Conservation (phyloP, 129 eudicot species). For the Flaveria robusta region DNA sequence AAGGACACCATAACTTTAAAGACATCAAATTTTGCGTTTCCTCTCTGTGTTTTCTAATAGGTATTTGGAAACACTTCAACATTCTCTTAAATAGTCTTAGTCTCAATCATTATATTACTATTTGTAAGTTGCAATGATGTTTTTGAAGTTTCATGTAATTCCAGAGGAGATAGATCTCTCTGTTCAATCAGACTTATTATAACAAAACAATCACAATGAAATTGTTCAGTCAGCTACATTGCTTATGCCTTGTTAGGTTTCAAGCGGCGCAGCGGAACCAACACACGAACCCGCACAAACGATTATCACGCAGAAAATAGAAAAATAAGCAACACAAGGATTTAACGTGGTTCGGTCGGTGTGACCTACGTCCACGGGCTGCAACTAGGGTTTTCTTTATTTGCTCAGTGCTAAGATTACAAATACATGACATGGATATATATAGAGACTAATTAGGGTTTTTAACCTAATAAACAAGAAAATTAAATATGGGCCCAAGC, state of each 20-base stretch:
- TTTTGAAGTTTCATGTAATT: neutral
- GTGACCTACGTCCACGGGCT: no score
- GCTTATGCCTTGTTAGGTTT: neutral
- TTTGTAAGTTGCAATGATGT: neutral
- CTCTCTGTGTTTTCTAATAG: slow-evolving; percentile 5
- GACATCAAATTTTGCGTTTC: slow-evolving; percentile 6
- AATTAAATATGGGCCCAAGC: no score
- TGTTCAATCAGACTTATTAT: neutral
- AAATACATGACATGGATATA: no score
- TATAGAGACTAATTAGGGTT: no score
- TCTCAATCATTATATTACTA: neutral
- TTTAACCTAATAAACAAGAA: no score
- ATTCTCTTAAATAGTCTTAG: neutral
- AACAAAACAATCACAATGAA: neutral
- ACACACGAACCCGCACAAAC: no score
- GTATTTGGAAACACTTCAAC: neutral
- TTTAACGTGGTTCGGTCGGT: no score
- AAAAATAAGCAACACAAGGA: no score
- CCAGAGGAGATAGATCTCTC: neutral
- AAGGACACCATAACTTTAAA: slow-evolving; percentile 6
- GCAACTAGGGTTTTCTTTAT: no score
- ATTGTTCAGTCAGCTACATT: neutral
- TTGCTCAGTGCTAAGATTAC: no score
- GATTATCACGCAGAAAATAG: no score
- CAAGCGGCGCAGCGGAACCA: no score